phyloP scores from a whole-genome alignment of 768 basidiomycete genomes.

The Calocybe indica region DNA sequence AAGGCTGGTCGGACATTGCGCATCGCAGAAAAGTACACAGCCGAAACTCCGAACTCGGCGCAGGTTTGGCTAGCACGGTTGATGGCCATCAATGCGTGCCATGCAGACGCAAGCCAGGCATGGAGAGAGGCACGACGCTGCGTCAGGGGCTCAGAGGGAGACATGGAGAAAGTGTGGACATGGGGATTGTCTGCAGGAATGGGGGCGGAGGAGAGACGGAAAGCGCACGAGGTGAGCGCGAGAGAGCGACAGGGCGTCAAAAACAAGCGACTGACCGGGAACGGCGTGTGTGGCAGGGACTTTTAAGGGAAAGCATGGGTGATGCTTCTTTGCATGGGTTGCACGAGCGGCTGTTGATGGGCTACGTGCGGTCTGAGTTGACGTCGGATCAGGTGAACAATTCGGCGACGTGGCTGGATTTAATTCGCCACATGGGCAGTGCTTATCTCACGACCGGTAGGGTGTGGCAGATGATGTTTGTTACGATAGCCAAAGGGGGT shows the following conservation, averaged over 20 bases:
- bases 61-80: constrained; percentile 51
- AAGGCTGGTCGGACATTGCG: constrained; percentile 28
- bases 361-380: constrained; percentile 30
- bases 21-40: constrained; percentile 42
- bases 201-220: constrained; percentile 12
- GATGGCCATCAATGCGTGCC: constrained; percentile 30
- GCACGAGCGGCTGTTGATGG: constrained; percentile 42
- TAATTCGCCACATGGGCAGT: constrained; percentile 34
- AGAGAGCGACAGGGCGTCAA: neutral
- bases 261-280: neutral
- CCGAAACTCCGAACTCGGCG: constrained; percentile 26
- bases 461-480: constrained; percentile 41
- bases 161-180: constrained; percentile 40
- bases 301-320: constrained; percentile 43
- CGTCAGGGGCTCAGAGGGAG: constrained; percentile 24
- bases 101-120: constrained; percentile 14
- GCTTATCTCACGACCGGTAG: constrained; percentile 35
- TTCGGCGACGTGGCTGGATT: constrained; percentile 17
- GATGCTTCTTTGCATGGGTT: constrained; percentile 29
- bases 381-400: constrained; percentile 23
- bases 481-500: constrained; percentile 17
- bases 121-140: constrained; percentile 41
- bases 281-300: constrained; percentile 24
- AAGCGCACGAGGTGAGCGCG: constrained; percentile 27
- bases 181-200: constrained; percentile 40